These are phyloP conservation scores for Wickerhamomyces silvicola DNA, from an alignment of 805 yeast genomes.

Conservation along the genomic window DNA sequence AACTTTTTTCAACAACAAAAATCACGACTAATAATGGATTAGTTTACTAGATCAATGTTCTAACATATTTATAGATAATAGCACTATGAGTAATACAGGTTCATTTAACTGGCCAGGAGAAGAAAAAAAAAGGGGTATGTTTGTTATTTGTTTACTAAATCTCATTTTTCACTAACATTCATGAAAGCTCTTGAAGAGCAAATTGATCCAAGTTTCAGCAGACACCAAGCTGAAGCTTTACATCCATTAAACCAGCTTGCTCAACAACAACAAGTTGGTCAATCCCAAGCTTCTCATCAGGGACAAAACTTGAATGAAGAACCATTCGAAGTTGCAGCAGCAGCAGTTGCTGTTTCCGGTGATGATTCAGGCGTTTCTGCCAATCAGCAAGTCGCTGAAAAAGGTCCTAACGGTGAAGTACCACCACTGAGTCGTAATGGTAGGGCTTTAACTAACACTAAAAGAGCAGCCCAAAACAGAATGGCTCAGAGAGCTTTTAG, in stretches of 20 bases:
- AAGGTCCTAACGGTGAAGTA: constrained; percentile 4
- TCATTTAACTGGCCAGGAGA: too few species aligned
- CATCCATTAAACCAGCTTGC: constrained; percentile 12
- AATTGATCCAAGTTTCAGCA: constrained; percentile 25
- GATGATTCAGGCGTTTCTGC: constrained; percentile 5
- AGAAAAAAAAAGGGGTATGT: constrained; percentile 14
- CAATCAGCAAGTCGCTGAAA: constrained; percentile 6
- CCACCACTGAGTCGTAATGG: constrained; percentile 18
- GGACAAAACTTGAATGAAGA: constrained; percentile 10
- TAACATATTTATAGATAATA: too few species aligned
- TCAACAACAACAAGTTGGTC: constrained; percentile 9
- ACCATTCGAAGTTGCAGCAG: constrained; percentile 29
- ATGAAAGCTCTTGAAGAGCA: constrained; percentile 18
- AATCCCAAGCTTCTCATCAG: constrained; percentile 3
- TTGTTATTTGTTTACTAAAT: too few species aligned
- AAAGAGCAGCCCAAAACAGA: constrained; percentile 89
- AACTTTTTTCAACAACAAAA: too few species aligned
- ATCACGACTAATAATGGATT: too few species aligned
- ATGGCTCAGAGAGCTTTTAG: constrained; percentile 90
- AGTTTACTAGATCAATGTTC: too few species aligned
- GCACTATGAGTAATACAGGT: too few species aligned
- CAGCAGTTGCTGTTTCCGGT: constrained; percentile 26
- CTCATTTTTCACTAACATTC: not conserved
- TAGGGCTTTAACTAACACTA: constrained; percentile 50
- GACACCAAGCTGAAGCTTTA: constrained; percentile 11